These are phyloP conservation scores for Colletotrichum spinosum DNA, from an alignment of 2,329 filamentous ascomycete species.

Conservation along the genomic window DNA sequence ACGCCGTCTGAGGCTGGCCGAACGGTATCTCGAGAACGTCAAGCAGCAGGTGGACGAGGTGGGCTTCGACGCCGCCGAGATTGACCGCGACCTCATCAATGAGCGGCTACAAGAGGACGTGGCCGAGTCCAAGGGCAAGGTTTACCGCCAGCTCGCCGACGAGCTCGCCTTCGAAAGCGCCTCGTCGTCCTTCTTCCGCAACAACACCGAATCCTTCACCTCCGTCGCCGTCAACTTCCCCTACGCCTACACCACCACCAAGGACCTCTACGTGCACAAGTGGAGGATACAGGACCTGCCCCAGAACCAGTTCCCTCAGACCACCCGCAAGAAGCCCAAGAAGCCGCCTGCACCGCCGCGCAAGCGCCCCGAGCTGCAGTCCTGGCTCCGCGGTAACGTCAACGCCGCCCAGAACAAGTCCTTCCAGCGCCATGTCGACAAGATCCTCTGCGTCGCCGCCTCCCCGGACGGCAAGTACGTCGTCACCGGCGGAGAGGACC, in stretches of 20 bases:
- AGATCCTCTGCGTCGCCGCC: constrained; percentile 86
- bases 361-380: constrained; percentile 72
- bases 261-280: constrained; percentile 86
- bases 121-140: constrained; percentile 88
- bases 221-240: constrained; percentile 83
- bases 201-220: constrained; percentile 82
- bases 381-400: constrained; percentile 71
- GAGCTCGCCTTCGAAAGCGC: constrained; percentile 78
- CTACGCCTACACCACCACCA: constrained; percentile 88
- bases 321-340: constrained; percentile 66
- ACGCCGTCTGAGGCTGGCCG: constrained; percentile 85
- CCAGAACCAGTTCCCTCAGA: constrained; percentile 69
- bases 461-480: constrained; percentile 92
- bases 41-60: constrained; percentile 83
- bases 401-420: constrained; percentile 70
- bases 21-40: constrained; percentile 93
- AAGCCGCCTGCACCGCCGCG: constrained; percentile 69
- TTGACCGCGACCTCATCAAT: constrained; percentile 92
- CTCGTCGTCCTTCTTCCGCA: constrained; percentile 78
- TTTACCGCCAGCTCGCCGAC: constrained; percentile 84
- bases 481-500: constrained; percentile 88
- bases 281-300: constrained; percentile 83
- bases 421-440: constrained; percentile 82
- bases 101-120: constrained; percentile 92
- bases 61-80: constrained; percentile 93